Evolutionary conservation across 495 filamentous ascomycete species (phyloP), one percentile per base, ranked within the genome.

Genomic region (Amphirosellinia nigrospora): DNA sequence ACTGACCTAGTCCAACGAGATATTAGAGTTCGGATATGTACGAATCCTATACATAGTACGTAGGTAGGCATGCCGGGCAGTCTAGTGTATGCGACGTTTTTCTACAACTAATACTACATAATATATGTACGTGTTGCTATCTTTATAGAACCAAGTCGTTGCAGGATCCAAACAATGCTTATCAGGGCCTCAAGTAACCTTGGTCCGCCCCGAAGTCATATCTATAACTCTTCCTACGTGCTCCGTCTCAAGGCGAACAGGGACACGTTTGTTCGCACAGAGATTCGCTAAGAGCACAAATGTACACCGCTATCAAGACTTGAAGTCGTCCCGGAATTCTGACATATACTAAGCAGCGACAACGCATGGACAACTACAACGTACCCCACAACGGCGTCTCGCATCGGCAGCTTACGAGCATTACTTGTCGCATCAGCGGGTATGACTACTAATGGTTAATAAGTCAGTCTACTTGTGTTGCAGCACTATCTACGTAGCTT

Each of bases 351-450:
- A 52, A 52, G 48, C 48, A n/a, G 38, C 52, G 26, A 53, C 16
- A 58, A n/a, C 55, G 13, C 32, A 36, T 21, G 2, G 19, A 1
- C 53, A 34, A 58, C 53, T 55, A 53, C 15, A 55, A 6, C 4
- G n/a, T 48, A 36, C 55, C 32, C 55, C 55, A 58, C 32, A 11
- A 9, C 30, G 32, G 55, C 32, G 8, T 36, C 55, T 36, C 16
- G 21, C 55, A n/a, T 34, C 30, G 53, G 55, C 23, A 32, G 55
- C 55, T 58, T 58, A 58, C 55, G 55, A 8, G 55, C 30, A 58
- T 58, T 58, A 58, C 55, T 58, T 21, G 48, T 52, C 26, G 55
- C 55, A 36, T 53, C 26, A 16, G 11, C 55, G 55, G 8, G 32
- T 36, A 36, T 36, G 28, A 58, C 55, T 26, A 23, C 45, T 3